Percentiles rank a stretch among this genome's conserved stretches.
These are phyloP conservation scores for Penicillium sp. DNA, from an alignment of 2,329 filamentous ascomycete genomes.

Conservation along the genomic window DNA sequence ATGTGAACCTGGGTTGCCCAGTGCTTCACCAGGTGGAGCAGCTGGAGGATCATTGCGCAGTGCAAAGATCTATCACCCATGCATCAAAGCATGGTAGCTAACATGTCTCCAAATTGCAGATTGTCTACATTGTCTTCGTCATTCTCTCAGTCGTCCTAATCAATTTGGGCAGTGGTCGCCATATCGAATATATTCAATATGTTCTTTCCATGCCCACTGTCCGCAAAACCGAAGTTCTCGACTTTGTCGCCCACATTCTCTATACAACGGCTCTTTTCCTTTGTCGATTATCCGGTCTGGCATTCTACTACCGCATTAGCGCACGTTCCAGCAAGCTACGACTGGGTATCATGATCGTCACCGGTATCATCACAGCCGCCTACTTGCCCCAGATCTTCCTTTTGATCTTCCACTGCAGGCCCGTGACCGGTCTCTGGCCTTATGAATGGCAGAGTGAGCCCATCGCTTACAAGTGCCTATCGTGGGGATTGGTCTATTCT, in stretches of 20 bases:
- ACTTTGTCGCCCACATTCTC: slow-evolving; percentile 57
- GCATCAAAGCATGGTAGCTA: neutral
- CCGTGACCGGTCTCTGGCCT: slow-evolving; percentile 57
- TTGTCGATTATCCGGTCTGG: slow-evolving; percentile 57
- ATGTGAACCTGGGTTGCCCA: neutral
- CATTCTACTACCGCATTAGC: slow-evolving; percentile 56
- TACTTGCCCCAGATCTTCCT: slow-evolving; percentile 56
- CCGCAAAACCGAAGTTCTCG: slow-evolving; percentile 51
- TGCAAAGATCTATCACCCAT: neutral
- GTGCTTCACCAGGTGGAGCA: neutral
- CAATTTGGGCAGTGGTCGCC: slow-evolving; percentile 51
- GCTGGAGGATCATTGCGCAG: neutral
- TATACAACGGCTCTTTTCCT: slow-evolving; percentile 56
- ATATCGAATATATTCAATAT: slow-evolving; percentile 46
- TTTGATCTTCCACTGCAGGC: slow-evolving; percentile 56
- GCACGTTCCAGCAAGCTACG: slow-evolving; percentile 35
- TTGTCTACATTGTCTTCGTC: slow-evolving; percentile 49
- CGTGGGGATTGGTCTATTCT: slow-evolving; percentile 58
- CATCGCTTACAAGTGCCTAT: slow-evolving; percentile 50
- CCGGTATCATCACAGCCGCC: slow-evolving; percentile 43
- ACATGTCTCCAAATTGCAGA: slow-evolving; percentile 17
- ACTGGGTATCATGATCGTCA: slow-evolving; percentile 34
- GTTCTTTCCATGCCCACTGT: slow-evolving; percentile 50
- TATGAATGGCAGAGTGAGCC: slow-evolving; percentile 53
- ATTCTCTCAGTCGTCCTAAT: slow-evolving; percentile 52